Conservation (phyloP, 148 eudicot species). For the Suaeda aralocaspica region DNA sequence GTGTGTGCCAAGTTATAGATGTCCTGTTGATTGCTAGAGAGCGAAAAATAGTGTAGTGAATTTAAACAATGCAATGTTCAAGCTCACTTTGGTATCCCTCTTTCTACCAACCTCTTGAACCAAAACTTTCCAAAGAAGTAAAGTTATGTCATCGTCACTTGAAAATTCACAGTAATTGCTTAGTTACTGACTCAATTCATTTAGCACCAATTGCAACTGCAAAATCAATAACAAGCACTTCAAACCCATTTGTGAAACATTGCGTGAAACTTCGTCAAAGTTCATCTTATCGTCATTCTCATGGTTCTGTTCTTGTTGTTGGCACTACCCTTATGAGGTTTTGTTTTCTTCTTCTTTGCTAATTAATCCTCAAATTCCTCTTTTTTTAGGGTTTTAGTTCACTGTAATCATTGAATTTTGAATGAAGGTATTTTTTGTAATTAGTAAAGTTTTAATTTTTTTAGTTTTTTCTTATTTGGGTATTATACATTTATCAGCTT, state of each 20-base stretch:
- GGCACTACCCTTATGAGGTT: slow-evolving; percentile 78
- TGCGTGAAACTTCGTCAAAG: slow-evolving; percentile 83
- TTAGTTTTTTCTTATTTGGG: slow-evolving; percentile 3
- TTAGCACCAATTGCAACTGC: slow-evolving; percentile 28
- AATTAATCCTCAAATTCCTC: not conserved
- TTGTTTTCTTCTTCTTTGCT: not conserved
- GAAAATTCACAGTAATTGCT: slow-evolving; percentile 5
- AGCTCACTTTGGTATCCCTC: slow-evolving; percentile 19
- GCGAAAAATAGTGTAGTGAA: not conserved
- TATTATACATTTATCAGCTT: not conserved
- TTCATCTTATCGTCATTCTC: slow-evolving; percentile 78
- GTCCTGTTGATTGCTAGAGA: not conserved
- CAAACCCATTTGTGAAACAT: slow-evolving; percentile 87
- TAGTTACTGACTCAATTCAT: not conserved
- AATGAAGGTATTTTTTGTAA: not conserved
- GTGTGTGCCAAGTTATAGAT: too few species aligned
- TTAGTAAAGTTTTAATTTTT: not conserved
- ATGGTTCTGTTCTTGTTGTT: slow-evolving; percentile 58
- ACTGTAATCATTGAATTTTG: not conserved
- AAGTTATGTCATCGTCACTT: slow-evolving; percentile 1
- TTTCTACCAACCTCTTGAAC: slow-evolving; percentile 12
- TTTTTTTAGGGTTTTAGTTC: slow-evolving; percentile 1
- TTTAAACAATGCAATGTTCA: slow-evolving; percentile 23
- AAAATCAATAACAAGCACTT: slow-evolving; percentile 64
- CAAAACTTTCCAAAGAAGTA: not conserved